Conservation (phyloP, 495 filamentous ascomycete species). For the Penicillium antarcticum region DNA sequence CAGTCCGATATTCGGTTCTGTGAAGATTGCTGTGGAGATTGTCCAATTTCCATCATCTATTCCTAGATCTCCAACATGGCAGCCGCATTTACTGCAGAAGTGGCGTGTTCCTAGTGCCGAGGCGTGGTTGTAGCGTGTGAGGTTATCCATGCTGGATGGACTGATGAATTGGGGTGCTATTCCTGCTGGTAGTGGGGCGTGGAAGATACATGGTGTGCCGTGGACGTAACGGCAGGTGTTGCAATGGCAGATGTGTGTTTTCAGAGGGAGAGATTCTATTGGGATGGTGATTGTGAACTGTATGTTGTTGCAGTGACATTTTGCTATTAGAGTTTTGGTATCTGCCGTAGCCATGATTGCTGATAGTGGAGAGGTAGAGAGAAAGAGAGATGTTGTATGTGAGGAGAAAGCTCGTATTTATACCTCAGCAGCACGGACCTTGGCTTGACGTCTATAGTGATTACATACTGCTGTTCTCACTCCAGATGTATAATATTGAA, state of each 20-base stretch:
- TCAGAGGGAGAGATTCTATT: constrained; percentile 20
- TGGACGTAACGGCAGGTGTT: constrained; percentile 56
- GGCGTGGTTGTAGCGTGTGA: constrained; percentile 35
- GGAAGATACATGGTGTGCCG: constrained; percentile 54
- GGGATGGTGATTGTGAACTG: constrained; percentile 29
- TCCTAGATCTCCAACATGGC: constrained; percentile 31
- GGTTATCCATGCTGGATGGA: constrained; percentile 19
- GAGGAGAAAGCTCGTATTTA: constrained; percentile 1
- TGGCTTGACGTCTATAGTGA: neutral
- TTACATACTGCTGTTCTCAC: no score
- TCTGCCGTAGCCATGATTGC: neutral
- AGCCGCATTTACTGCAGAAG: constrained; percentile 48
- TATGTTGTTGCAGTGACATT: constrained; percentile 53
- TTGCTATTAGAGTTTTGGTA: constrained; percentile 26
- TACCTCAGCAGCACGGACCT: neutral
- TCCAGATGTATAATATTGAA: no score
- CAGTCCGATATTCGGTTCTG: constrained; percentile 19
- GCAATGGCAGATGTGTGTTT: constrained; percentile 61
- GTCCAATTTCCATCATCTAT: constrained; percentile 12
- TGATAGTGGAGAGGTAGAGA: neutral
- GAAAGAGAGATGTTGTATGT: neutral
- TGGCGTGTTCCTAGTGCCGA: constrained; percentile 15
- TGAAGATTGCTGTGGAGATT: constrained; percentile 33
- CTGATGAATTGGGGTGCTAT: constrained; percentile 28
- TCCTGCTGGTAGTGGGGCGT: constrained; percentile 40